Evolutionary conservation across 2,329 filamentous ascomycete genomes (phyloP), one percentile per base, ranked within the genome.

Genomic region (Trichoderma atroviride): DNA sequence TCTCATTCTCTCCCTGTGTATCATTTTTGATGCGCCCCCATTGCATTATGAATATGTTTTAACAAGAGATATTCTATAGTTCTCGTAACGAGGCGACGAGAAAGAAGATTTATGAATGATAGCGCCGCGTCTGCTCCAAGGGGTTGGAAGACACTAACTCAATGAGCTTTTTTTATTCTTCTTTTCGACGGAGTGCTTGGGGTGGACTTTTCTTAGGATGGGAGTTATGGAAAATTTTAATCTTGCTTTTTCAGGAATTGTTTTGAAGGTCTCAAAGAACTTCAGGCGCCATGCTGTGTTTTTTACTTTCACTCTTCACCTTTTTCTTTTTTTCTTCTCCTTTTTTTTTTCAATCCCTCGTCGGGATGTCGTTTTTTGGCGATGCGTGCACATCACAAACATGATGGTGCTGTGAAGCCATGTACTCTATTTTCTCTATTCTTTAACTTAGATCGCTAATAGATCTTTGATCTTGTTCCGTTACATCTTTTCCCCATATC

Each of bases 221-320:
- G 69, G 69, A 70, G 69, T 70, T 68, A 70, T 68, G 64, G 64
- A 60, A 64, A 64, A 50, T 55, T 55, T 40, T 52, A n/a, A 50
- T 69, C 40, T 37, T 37, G 3, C 24, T 31, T 61, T 43, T 52
- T 40, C 35, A 57, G 65, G 50, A 47, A 61, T 47, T 62, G 11
- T 47, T 55, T 61, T 37, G 43, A 68, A 55, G 47, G 53, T 33
- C 43, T 55, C 22, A 50, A 50, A 47, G 65, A 56, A 47, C 33
- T 61, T 64, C 47, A 16, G 57, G 47, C 55, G 65, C 47, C 19
- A 33, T 56, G 47, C 27, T 55, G 16, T 61, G 22, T 53, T 47
- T 58, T 64, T 47, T 24, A 4, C 1, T 5, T 35, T 35, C 10
- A 33, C 31, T n/a, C n/a, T n/a, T n/a, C n/a, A n/a, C n/a, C n/a